Percentiles rank a stretch among this genome's conserved stretches.
Conservation (phyloP, 768 basidiomycete genomes). For the Pisolithus orientalis region DNA sequence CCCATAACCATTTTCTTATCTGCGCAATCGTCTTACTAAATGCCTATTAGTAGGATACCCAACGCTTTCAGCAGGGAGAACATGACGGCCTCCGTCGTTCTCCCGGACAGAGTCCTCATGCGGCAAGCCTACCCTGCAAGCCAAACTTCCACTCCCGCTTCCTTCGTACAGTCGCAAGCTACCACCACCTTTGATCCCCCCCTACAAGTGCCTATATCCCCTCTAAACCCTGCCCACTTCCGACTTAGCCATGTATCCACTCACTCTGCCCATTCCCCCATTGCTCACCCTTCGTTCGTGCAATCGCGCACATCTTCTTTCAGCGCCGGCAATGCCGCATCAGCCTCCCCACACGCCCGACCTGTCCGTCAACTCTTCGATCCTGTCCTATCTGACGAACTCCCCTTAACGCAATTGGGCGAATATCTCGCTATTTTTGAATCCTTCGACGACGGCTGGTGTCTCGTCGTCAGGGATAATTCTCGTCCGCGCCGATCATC, state of each 20-base stretch:
- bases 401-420: conserved; percentile 45
- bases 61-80: conserved; percentile 37
- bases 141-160: conserved; percentile 35
- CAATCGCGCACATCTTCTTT: conserved; percentile 8
- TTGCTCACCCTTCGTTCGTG: not conserved
- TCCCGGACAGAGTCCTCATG: conserved; percentile 46
- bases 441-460: conserved; percentile 79
- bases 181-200: conserved; percentile 9
- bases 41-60: conserved; percentile 1
- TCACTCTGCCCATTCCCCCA: conserved; percentile 36
- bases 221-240: conserved; percentile 14
- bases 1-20: not conserved
- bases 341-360: conserved; percentile 34
- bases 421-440: conserved; percentile 59
- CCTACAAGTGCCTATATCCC: conserved; percentile 11
- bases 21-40: not conserved
- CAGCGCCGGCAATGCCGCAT: not conserved
- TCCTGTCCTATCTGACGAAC: conserved; percentile 71
- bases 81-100: conserved; percentile 39
- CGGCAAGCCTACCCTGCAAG: conserved; percentile 34
- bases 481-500: conserved; percentile 36
- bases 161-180: conserved; percentile 1
- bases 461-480: conserved; percentile 55
- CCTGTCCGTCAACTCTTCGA: conserved; percentile 61
- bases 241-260: conserved; percentile 29